A percentile compares a stretch with the other conserved stretches of the same genome.
These are phyloP conservation scores for Microcyclospora pomicola DNA, from an alignment of 2,329 filamentous ascomycete genomes.

Conservation along the genomic window DNA sequence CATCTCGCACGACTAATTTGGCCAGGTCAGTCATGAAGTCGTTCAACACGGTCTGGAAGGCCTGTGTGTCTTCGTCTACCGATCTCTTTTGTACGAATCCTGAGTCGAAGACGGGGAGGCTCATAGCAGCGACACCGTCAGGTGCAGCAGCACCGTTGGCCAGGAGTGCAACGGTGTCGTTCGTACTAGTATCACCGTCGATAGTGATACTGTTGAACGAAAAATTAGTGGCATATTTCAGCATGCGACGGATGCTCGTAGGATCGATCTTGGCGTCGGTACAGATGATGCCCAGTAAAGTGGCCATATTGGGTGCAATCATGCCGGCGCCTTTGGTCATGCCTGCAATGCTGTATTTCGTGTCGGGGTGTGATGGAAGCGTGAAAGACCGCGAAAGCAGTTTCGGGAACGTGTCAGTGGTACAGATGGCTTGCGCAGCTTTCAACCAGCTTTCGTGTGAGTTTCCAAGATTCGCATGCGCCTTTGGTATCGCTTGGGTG, in stretches of 20 bases:
- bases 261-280: slow-evolving; percentile 76
- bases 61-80: slow-evolving; percentile 46
- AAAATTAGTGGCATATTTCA: slow-evolving; percentile 60
- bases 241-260: slow-evolving; percentile 48
- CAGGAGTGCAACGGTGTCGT: slow-evolving; percentile 89
- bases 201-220: slow-evolving; percentile 97
- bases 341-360: slow-evolving; percentile 73
- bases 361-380: slow-evolving; percentile 62
- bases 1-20: slow-evolving; percentile 86
- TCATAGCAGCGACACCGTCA: slow-evolving; percentile 1
- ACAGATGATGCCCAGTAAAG: slow-evolving; percentile 77
- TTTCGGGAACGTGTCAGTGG: slow-evolving; percentile 97
- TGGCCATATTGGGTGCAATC: slow-evolving; percentile 99
- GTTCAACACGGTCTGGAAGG: slow-evolving; percentile 57
- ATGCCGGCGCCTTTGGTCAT: slow-evolving; percentile 98
- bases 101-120: slow-evolving; percentile 3
- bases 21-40: slow-evolving; percentile 72
- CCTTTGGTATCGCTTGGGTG: slow-evolving; percentile 63
- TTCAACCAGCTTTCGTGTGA: slow-evolving; percentile 77
- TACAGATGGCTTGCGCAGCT: slow-evolving; percentile 85
- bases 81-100: background rate
- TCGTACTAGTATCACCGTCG: slow-evolving; percentile 93
- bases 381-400: slow-evolving; percentile 73
- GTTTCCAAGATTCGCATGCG: slow-evolving; percentile 54
- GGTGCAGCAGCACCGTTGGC: slow-evolving; percentile 71